These are phyloP conservation scores for Aspergillus novoparasiticus DNA, from an alignment of 2,329 filamentous ascomycete genomes.

Conservation along the genomic window DNA sequence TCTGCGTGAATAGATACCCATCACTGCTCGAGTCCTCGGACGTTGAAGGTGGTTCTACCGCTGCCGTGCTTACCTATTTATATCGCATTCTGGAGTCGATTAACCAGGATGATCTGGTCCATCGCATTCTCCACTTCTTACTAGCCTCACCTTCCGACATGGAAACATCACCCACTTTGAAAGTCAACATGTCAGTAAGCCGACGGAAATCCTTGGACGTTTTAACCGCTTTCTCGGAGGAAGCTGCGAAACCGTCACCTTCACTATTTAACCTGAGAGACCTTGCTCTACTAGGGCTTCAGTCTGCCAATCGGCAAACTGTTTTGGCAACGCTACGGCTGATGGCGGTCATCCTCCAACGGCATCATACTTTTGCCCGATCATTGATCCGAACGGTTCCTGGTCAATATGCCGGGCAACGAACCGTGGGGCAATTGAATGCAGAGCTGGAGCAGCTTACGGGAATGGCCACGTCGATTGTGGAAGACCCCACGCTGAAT, in stretches of 20 bases:
- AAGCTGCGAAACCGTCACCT: slow-evolving; percentile 76
- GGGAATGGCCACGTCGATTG: slow-evolving; percentile 39
- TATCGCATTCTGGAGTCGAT: slow-evolving; percentile 87
- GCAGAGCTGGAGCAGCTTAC: slow-evolving; percentile 43
- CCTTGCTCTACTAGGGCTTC: slow-evolving; percentile 80
- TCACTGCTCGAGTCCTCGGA: slow-evolving; percentile 96
- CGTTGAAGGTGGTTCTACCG: slow-evolving; percentile 92
- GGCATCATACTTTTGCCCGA: slow-evolving; percentile 83
- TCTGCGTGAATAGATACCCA: slow-evolving; percentile 67
- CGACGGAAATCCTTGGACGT: slow-evolving; percentile 89
- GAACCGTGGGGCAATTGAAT: slow-evolving; percentile 44
- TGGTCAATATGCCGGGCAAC: slow-evolving; percentile 30
- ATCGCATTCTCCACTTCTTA: slow-evolving; percentile 90
- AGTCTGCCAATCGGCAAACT: slow-evolving; percentile 83
- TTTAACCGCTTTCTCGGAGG: slow-evolving; percentile 74
- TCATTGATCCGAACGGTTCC: slow-evolving; percentile 63
- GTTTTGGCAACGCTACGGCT: slow-evolving; percentile 86
- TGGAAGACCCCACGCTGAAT: slow-evolving; percentile 41
- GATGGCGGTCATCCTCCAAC: slow-evolving; percentile 79
- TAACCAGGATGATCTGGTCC: slow-evolving; percentile 90
- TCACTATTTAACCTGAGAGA: slow-evolving; percentile 92
- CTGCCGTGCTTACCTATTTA: slow-evolving; percentile 92
- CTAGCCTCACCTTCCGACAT: slow-evolving; percentile 67
- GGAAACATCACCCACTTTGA: slow-evolving; percentile 52
- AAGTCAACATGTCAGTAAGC: slow-evolving; percentile 60